Conservation (phyloP, 2,329 filamentous ascomycete genomes). For the Knufia petricola region DNA sequence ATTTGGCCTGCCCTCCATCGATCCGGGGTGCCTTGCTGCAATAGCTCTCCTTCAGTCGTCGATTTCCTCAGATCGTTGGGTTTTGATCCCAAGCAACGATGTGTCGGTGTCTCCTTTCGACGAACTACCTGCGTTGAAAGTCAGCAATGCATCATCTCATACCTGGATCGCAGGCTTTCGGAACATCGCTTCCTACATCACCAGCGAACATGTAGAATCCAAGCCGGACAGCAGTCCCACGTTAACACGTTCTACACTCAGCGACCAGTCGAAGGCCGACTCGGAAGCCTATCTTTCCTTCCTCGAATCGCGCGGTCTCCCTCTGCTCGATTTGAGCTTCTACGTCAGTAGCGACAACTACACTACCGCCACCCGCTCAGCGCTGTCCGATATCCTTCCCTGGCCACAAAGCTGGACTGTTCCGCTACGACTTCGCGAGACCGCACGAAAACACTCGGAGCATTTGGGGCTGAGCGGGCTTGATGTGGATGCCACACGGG, state of each 20-base stretch:
- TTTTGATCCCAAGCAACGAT: constrained; percentile 63
- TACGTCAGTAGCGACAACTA: constrained; percentile 90
- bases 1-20: constrained; percentile 80
- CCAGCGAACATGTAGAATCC: constrained; percentile 13
- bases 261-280: constrained; percentile 37
- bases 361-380: constrained; percentile 62
- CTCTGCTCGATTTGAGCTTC: constrained; percentile 74
- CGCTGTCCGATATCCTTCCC: constrained; percentile 68
- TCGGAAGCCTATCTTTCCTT: constrained; percentile 49
- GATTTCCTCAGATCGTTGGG: constrained; percentile 54
- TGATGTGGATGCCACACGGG: constrained; percentile 47
- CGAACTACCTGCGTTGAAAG: constrained; percentile 48
- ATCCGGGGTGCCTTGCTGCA: constrained; percentile 78
- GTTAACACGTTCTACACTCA: constrained; percentile 39
- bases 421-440: constrained; percentile 60
- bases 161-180: constrained; percentile 45
- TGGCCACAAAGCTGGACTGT: constrained; percentile 86
- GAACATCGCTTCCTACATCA: constrained; percentile 45
- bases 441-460: constrained; percentile 60
- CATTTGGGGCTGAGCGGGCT: constrained; percentile 60
- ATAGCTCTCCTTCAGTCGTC: constrained; percentile 64
- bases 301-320: constrained; percentile 62
- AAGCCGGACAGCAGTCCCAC: constrained; percentile 39
- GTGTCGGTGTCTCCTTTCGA: constrained; percentile 58
- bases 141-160: constrained; percentile 32